Evolutionary conservation across 306 rosid species (phyloP).

Genomic region (Begonia peltatifolia): DNA sequence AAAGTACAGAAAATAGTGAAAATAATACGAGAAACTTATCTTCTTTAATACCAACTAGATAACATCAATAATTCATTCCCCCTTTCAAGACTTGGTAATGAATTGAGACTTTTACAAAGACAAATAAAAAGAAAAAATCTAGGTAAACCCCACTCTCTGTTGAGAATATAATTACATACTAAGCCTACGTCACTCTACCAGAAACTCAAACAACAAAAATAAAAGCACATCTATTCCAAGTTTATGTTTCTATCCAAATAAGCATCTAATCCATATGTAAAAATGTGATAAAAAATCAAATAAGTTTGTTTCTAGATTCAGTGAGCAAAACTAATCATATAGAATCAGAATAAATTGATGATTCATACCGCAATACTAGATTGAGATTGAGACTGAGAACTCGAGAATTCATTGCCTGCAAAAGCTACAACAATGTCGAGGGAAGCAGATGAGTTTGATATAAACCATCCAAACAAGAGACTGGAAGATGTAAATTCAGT

Average conservation of each 20-base stretch:
- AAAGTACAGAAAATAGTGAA: too few relatives aligned
- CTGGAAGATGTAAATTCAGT: constrained; percentile 27
- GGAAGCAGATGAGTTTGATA: constrained; percentile 42
- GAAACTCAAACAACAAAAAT: too few relatives aligned
- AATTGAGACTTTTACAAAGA: too few relatives aligned
- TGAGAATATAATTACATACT: too few relatives aligned
- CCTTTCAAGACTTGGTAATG: too few relatives aligned
- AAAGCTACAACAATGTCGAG: constrained; percentile 70
- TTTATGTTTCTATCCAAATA: neutral
- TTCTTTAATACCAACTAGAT: too few relatives aligned
- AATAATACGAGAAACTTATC: too few relatives aligned
- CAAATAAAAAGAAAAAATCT: too few relatives aligned
- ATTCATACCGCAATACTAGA: constrained; percentile 44
- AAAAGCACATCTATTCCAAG: neutral
- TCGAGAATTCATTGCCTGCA: constrained; percentile 26
- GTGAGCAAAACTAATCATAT: neutral
- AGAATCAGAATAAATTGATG: constrained; percentile 7
- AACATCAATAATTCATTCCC: too few relatives aligned
- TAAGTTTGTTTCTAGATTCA: neutral
- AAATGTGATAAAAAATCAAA: neutral
- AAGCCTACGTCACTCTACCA: too few relatives aligned
- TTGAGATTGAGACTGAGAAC: constrained; percentile 22
- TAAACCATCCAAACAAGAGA: constrained; percentile 75
- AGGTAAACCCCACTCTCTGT: too few relatives aligned
- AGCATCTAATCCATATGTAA: neutral